Evolutionary conservation across 2,329 filamentous ascomycete species (phyloP), one percentile per base, ranked within the genome.

Genomic region (Trichoderma koningii): DNA sequence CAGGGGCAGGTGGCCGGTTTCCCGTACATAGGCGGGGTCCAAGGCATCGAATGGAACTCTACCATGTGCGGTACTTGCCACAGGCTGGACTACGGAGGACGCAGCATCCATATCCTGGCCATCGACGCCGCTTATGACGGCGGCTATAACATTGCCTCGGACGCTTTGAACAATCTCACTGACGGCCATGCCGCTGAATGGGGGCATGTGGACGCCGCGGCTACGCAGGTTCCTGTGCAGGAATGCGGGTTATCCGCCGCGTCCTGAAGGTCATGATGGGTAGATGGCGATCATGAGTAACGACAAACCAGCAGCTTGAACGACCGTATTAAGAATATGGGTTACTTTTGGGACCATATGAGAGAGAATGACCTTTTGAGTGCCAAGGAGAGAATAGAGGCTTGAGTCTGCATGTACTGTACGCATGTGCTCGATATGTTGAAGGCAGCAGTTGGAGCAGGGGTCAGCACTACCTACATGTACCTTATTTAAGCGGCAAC

Each of bases 61-160:
- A 69, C 77, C 55, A 72, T 79, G 73, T 89, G 87, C 76, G 86
- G 86, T 55, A 80, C 79, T 30, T 89, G 87, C 79, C 88, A 82
- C 80, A 71, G 76, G 64, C 77, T 87, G 63, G 79, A 76, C 17
- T 88, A 82, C 74, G 76, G 80, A 44, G 81, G 80, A 67, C 77
- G 74, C 63, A 81, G 76, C 62, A 79, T 88, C 76, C 80, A 82
- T 73, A 74, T 88, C 42, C 76, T 86, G 5, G 85, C 81, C 65
- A 77, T 88, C 65, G 86, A 88, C 75, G 79, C 80, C 68, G 76
- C 82, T 14, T 55, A 63, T 48, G 65, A 68, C 5, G 83, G 55
- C 4, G 65, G 83, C 51, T 84, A 85, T 76, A 87, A 87, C 76
- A 80, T 88, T 66, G 84, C 78, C 21, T 74, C 84, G 64, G 71